Percentiles rank a stretch among this genome's conserved stretches.
These are phyloP conservation scores for Fonsecaea monophora DNA, from an alignment of 2,329 filamentous ascomycete species.

Conservation along the genomic window DNA sequence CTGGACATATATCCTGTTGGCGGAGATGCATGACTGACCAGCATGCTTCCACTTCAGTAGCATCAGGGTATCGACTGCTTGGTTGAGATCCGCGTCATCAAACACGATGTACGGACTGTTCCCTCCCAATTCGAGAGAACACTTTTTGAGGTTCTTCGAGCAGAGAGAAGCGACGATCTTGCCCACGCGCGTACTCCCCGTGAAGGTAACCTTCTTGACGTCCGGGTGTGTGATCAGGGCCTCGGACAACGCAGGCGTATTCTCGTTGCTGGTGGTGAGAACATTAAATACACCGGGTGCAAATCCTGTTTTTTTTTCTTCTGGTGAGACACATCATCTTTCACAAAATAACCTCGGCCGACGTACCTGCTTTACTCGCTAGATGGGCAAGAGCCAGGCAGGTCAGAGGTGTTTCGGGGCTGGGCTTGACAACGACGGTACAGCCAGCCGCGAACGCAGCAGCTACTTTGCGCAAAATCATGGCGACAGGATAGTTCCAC, in stretches of 20 bases:
- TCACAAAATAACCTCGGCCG: no score
- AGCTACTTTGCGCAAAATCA: conserved; percentile 71
- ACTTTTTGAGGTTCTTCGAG: conserved; percentile 65
- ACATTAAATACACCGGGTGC: conserved; percentile 66
- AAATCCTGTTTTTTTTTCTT: conserved; percentile 57
- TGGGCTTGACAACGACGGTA: conserved; percentile 72
- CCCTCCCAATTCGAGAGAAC: conserved; percentile 67
- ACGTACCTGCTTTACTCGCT: conserved; percentile 42
- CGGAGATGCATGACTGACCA: conserved; percentile 59
- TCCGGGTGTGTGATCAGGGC: conserved; percentile 63
- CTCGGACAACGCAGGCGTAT: conserved; percentile 48
- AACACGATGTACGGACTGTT: conserved; percentile 51
- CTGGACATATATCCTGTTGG: conserved; percentile 71
- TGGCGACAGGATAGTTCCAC: conserved; percentile 74
- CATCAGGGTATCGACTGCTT: conserved; percentile 60
- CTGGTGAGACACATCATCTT: no score
- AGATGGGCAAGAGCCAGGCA: conserved; percentile 68
- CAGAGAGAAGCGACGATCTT: conserved; percentile 67
- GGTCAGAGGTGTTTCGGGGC: conserved; percentile 69
- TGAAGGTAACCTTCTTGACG: conserved; percentile 65
- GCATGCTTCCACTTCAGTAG: conserved; percentile 17
- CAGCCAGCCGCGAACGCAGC: conserved; percentile 72
- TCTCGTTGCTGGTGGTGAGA: conserved; percentile 57
- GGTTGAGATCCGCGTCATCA: conserved; percentile 67
- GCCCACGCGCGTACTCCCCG: conserved; percentile 64